These are phyloP conservation scores for Naganishia sp. DNA, from an alignment of 1,284 basidiomycete genomes.

Conservation along the genomic window DNA sequence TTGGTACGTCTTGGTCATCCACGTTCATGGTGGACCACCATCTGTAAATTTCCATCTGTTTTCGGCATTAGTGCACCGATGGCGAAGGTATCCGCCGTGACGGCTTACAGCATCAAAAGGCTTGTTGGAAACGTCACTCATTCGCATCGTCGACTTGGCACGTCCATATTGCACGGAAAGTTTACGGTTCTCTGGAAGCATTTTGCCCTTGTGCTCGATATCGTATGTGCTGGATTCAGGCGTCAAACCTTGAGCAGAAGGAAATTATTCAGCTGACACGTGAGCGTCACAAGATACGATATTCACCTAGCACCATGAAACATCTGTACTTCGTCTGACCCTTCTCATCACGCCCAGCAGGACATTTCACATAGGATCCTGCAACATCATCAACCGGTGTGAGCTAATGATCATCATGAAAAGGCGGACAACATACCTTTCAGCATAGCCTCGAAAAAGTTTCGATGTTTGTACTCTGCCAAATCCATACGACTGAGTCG, in stretches of 20 bases:
- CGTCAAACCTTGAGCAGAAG: slow-evolving; percentile 17
- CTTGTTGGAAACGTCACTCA: slow-evolving; percentile 34
- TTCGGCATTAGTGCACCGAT: neutral
- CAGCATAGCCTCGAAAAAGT: slow-evolving; percentile 33
- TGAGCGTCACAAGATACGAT: neutral
- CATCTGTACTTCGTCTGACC: slow-evolving; percentile 32
- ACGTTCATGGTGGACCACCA: slow-evolving; percentile 33
- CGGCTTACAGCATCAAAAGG: slow-evolving; percentile 23
- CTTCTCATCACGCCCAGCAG: slow-evolving; percentile 30
- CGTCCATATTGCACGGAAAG: slow-evolving; percentile 32
- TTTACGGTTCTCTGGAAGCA: slow-evolving; percentile 32
- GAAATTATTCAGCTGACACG: neutral
- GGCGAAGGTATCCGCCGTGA: neutral
- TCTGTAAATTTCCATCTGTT: slow-evolving; percentile 26
- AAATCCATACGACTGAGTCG: slow-evolving; percentile 28
- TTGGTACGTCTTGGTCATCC: slow-evolving; percentile 31
- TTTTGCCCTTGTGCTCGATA: slow-evolving; percentile 31
- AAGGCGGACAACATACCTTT: slow-evolving; percentile 13
- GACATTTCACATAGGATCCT: slow-evolving; percentile 33
- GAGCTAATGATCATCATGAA: neutral
- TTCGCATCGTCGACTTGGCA: slow-evolving; percentile 26
- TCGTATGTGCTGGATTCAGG: slow-evolving; percentile 32
- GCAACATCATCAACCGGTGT: neutral
- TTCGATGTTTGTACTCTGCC: slow-evolving; percentile 33
- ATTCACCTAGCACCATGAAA: slow-evolving; percentile 31